Evolutionary conservation across 2,329 filamentous ascomycete species (phyloP), one percentile per base, ranked within the genome.

Genomic region (Exophiala dermatitidis): DNA sequence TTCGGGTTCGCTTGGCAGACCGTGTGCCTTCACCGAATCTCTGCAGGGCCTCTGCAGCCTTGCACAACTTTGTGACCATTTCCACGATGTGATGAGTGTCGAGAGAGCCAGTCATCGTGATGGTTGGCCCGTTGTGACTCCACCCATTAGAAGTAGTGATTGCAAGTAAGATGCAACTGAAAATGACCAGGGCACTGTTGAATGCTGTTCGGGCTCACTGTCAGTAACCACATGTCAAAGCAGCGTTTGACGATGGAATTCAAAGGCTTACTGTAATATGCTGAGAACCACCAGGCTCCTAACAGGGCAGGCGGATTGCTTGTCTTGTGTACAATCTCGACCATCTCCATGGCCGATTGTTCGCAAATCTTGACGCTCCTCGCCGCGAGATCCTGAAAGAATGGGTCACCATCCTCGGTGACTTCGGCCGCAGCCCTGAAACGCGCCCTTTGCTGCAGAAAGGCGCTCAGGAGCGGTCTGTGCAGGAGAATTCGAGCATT

Each of bases 281-380:
- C 59, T 19, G 66, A 65, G 54, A 70, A 73, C 68, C 69, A 72
- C 69, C 70, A 72, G 4, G 69, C 69, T 2, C 70, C 71, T 2
- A 72, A 61, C 1, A 69, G 55, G 28, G 63, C 56, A 26, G 56
- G 46, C 12, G 51, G 54, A 49, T 56, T 47, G n/a, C 52, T 54
- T 1, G 56, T 54, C 2, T 59, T 57, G 31, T 49, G 46, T 2
- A 69, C 54, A 41, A 67, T 64, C 26, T 65, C 60, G 40, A 73
- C 67, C 8, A 71, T 71, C 30, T 63, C 59, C 40, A 65, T 64
- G 7, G 71, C 68, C 1, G 64, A 63, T 44, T 67, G 58, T 5
- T 62, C 57, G 46, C 65, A 68, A 26, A 60, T 60, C 26, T 61
- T 57, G 36, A 67, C 58, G 32, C 60, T 65, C 38, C 50, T 41